Evolutionary conservation across 1,284 basidiomycete species (phyloP).

Genomic region (Malassezia brasiliensis): DNA sequence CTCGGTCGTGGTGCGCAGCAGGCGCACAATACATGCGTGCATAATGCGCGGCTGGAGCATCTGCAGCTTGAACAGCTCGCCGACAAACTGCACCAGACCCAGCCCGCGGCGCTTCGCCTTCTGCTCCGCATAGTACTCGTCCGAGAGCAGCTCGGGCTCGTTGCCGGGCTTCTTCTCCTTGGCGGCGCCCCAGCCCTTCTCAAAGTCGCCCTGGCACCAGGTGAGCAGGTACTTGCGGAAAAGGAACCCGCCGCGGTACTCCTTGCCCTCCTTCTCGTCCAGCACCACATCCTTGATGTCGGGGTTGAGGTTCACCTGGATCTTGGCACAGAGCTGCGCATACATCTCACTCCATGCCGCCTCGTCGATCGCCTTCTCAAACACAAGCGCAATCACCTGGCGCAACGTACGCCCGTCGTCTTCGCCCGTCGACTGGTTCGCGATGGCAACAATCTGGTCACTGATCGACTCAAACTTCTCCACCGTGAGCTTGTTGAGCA

Average conservation of each 20-base stretch:
- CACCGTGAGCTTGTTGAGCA: conserved; percentile 94
- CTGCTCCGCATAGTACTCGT: conserved; percentile 91
- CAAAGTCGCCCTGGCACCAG: conserved; percentile 88
- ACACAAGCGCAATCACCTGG: conserved; percentile 88
- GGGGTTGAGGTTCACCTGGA: conserved; percentile 78
- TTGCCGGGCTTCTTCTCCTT: conserved; percentile 50
- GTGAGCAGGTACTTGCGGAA: conserved; percentile 84
- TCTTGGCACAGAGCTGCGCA: conserved; percentile 81
- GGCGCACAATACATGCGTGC: conserved; percentile 90
- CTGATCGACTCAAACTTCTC: conserved; percentile 94
- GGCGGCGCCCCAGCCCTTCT: conserved; percentile 63
- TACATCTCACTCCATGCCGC: conserved; percentile 95
- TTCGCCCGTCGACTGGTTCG: conserved; percentile 84
- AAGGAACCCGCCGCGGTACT: conserved; percentile 71
- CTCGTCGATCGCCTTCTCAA: conserved; percentile 94
- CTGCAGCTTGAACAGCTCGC: conserved; percentile 90
- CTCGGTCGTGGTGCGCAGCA: conserved; percentile 79
- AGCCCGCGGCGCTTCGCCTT: conserved; percentile 95
- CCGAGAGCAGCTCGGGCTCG: conserved; percentile 60
- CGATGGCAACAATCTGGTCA: conserved; percentile 82
- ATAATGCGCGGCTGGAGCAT: conserved; percentile 92
- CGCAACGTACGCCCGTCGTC: conserved; percentile 86
- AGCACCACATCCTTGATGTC: conserved; percentile 68
- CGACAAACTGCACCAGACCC: conserved; percentile 93
- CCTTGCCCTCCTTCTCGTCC: conserved; percentile 64